Conservation (phyloP, 805 yeast species). For the Debaryomyces castellii region DNA sequence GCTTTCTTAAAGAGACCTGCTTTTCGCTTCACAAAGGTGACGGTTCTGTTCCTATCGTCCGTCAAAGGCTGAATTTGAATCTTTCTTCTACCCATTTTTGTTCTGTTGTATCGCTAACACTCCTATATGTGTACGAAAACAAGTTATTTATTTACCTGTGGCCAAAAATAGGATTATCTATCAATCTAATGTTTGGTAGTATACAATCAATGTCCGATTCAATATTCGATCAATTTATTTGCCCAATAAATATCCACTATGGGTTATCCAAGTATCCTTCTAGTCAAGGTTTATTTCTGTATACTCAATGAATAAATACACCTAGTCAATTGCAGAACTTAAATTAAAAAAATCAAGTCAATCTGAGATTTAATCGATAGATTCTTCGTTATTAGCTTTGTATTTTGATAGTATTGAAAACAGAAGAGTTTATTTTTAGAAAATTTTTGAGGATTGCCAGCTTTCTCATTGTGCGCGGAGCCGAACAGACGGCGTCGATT, state of each 20-base stretch:
- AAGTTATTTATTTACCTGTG: background rate
- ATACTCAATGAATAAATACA: background rate
- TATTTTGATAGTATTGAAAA: background rate
- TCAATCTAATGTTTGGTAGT: background rate
- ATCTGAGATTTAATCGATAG: background rate
- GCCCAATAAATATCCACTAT: background rate
- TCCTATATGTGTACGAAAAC: background rate
- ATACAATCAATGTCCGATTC: background rate
- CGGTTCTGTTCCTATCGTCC: conserved; percentile 84
- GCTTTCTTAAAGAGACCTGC: conserved; percentile 91
- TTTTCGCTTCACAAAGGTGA: conserved; percentile 89
- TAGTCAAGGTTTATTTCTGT: background rate
- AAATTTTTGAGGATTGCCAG: background rate
- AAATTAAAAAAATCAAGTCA: background rate
- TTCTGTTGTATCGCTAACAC: background rate
- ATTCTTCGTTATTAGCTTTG: background rate
- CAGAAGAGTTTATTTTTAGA: background rate
- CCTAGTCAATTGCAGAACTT: background rate
- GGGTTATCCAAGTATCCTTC: background rate
- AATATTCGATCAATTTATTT: background rate
- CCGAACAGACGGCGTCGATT: background rate
- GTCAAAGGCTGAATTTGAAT: conserved; percentile 88
- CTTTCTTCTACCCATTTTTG: conserved; percentile 90
- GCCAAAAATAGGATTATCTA: background rate
- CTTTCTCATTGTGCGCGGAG: background rate